Conservation (phyloP, 345 rosid species). For the Linum lewisii region DNA sequence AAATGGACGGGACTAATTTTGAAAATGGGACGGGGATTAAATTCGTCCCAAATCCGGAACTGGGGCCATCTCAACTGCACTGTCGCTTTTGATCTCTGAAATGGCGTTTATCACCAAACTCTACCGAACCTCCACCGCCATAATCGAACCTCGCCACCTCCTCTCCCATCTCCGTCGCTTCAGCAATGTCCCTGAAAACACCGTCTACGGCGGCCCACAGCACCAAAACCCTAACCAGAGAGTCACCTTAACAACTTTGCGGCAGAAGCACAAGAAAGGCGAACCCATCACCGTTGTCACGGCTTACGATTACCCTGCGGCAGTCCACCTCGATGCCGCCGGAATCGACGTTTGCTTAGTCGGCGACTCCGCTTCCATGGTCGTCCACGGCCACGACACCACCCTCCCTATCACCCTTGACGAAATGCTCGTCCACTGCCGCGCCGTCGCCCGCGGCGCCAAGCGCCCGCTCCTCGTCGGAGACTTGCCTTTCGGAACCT, state of each 20-base stretch:
- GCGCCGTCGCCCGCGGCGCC: slow-evolving; percentile 86
- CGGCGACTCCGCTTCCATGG: slow-evolving; percentile 96
- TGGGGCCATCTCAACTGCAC: too few species aligned
- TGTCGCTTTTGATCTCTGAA: neutral
- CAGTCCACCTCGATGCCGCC: slow-evolving; percentile 72
- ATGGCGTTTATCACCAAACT: slow-evolving; percentile 4
- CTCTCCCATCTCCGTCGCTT: slow-evolving; percentile 33
- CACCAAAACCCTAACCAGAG: slow-evolving; percentile 50
- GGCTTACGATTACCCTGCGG: slow-evolving; percentile 82
- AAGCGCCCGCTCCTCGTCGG: slow-evolving; percentile 73
- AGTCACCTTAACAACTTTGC: slow-evolving; percentile 48
- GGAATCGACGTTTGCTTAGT: slow-evolving; percentile 79
- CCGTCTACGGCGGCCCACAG: slow-evolving; percentile 77
- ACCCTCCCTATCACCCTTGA: slow-evolving; percentile 86
- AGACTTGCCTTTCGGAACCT: slow-evolving; percentile 83
- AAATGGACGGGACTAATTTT: too few species aligned
- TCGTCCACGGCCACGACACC: slow-evolving; percentile 89
- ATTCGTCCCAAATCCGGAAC: too few species aligned
- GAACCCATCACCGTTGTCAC: slow-evolving; percentile 73
- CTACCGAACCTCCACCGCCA: neutral
- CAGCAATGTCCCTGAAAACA: slow-evolving; percentile 71
- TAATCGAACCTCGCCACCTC: neutral
- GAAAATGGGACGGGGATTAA: too few species aligned
- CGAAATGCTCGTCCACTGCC: slow-evolving; percentile 90
- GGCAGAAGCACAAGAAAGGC: slow-evolving; percentile 53